Conservation (phyloP, 169 alveolate genomes). For the Neospora caninum region DNA sequence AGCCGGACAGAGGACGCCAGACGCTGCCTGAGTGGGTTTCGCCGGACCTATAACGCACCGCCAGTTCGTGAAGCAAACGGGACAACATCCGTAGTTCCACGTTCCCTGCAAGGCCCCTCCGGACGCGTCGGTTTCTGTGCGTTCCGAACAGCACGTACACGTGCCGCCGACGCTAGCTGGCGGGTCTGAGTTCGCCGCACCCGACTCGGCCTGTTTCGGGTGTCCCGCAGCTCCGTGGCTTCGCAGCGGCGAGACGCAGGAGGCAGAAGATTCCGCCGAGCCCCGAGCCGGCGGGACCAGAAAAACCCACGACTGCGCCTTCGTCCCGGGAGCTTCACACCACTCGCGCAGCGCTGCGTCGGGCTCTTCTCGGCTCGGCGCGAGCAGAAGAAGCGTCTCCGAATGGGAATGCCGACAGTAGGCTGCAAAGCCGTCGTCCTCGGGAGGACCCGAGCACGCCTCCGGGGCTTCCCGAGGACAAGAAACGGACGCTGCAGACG, state of each 20-base stretch:
- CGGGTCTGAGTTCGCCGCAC: not conserved
- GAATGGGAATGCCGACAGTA: not conserved
- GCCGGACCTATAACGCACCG: not conserved
- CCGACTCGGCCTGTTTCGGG: no score
- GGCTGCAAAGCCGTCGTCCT: not conserved
- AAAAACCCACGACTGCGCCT: not conserved
- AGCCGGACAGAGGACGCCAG: not conserved
- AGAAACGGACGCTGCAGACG: not conserved
- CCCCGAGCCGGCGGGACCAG: not conserved
- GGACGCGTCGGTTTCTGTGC: not conserved
- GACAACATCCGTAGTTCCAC: not conserved
- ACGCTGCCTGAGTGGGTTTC: no score
- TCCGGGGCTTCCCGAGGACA: not conserved
- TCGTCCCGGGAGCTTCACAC: not conserved
- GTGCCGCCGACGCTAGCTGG: not conserved
- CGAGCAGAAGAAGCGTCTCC: conserved; percentile 19
- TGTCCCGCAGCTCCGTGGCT: not conserved
- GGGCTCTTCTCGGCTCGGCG: not conserved
- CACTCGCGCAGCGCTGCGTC: not conserved
- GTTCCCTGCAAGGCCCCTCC: not conserved
- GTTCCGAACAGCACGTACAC: not conserved
- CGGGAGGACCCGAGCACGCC: not conserved
- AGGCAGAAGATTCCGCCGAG: not conserved
- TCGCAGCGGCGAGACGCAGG: not conserved
- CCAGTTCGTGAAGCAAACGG: conserved; percentile 20